Evolutionary conservation across 177 flowering plant species (phyloP), one percentile per base, ranked within the genome.

Genomic region (Vitis hybrid): DNA sequence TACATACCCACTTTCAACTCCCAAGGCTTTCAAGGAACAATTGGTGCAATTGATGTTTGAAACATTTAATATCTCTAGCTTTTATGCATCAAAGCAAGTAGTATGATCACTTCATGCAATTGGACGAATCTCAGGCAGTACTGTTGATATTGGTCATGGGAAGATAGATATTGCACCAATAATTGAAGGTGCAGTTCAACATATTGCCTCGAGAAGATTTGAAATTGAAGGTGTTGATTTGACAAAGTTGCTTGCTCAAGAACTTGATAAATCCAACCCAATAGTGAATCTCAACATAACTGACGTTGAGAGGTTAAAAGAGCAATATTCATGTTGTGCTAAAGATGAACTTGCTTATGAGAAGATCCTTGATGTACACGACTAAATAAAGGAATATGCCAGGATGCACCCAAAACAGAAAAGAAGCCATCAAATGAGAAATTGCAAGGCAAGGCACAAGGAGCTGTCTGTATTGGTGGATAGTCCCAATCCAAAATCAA

Each of bases 21-120:
- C 99, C 20, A 96, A 96, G 98, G 97, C 92, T 74, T 85, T 86
- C 27, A 84, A 92, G 77, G 99, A 96, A 76, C 93, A 85, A 63
- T 68, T 96, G 88, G 98, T 93, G 82, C 98, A 96, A 67, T 64
- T 96, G 91, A 88, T 96, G 96, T 96, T 96, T 87, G 99, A 96
- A 77, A 93, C 92, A 61, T 96, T 96, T 75, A 96, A 96, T 75
- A 80, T 96, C 68, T 88, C 97, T 0, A 97, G 97, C 56, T 96
- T 96, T 80, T 96, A 90, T 82, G 94, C 99, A 64, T 88, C 97
- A 59, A 97, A 96, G 83, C 99, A 96, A 86, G 93, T 98, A 64
- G 99, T 96, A 48, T 80, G 90, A 64, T 96, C 99, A 27, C 91
- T 96, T 35, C 93, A 96, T 85, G 99, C 98, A 9, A 89, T 94